Evolutionary conservation across 2,329 filamentous ascomycete genomes (phyloP).

Genomic region (Cladosporium sp.): DNA sequence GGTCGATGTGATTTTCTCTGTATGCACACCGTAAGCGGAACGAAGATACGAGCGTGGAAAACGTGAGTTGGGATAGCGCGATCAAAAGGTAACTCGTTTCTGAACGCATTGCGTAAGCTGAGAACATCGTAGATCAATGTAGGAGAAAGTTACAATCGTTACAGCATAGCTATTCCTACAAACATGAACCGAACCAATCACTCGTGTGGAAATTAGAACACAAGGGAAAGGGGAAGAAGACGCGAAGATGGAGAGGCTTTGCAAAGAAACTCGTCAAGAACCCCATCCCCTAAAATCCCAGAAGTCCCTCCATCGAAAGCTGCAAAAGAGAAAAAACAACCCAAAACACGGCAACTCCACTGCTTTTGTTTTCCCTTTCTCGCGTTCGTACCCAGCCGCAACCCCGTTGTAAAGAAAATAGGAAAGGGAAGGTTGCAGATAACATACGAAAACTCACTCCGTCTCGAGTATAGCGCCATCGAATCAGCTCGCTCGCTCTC

Average conservation of each 20-base stretch:
- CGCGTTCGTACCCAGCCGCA: background rate
- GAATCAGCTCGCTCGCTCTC: conserved; percentile 35
- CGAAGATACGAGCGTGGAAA: background rate
- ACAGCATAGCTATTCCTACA: background rate
- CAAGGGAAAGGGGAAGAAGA: background rate
- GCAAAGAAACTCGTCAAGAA: conserved; percentile 1
- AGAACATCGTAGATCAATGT: background rate
- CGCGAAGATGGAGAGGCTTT: background rate
- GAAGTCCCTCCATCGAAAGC: background rate
- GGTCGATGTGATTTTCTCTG: background rate
- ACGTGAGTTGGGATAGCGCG: no score
- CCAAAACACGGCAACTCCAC: background rate
- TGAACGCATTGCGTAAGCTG: background rate
- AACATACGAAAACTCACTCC: conserved; percentile 1
- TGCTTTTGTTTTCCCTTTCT: background rate
- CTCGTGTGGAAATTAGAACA: background rate
- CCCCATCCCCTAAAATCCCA: background rate
- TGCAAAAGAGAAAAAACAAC: background rate
- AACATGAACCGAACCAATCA: background rate
- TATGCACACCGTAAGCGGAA: no score
- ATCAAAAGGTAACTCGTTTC: background rate
- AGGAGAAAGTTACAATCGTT: background rate
- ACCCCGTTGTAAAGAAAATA: background rate
- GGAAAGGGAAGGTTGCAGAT: background rate
- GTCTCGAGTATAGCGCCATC: background rate